A percentile compares a stretch with the other conserved stretches of the same genome.
phyloP scores from a whole-genome alignment of 1,284 basidiomycete genomes.

The Mycosarcoma mackinlayi region DNA sequence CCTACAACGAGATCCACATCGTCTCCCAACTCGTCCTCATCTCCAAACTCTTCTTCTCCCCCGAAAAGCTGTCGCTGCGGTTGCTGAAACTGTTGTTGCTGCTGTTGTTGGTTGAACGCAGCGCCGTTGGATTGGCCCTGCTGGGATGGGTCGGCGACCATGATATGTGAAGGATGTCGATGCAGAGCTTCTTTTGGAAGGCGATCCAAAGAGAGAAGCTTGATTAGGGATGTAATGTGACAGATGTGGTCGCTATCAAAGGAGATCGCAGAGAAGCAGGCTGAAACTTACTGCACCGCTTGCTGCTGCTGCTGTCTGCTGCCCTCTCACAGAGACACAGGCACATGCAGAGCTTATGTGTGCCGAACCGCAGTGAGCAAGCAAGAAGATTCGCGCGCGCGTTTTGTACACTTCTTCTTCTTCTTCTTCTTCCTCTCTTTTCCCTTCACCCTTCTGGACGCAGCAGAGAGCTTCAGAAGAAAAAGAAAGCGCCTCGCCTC shows the following conservation, averaged over 20 bases:
- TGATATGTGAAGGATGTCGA: constrained; percentile 10
- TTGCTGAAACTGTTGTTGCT: constrained; percentile 46
- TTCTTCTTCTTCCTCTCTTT: too few relatives aligned
- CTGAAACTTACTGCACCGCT: neutral
- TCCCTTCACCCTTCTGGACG: too few relatives aligned
- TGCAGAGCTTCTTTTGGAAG: constrained; percentile 37
- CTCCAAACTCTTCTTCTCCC: constrained; percentile 52
- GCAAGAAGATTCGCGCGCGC: too few relatives aligned
- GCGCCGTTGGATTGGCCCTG: constrained; percentile 39
- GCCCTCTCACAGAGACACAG: constrained; percentile 2
- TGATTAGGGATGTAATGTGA: constrained; percentile 9
- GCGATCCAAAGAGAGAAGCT: constrained; percentile 39
- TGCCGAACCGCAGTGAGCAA: too few relatives aligned
- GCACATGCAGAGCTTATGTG: too few relatives aligned
- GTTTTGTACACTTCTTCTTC: too few relatives aligned
- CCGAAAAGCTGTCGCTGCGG: constrained; percentile 53
- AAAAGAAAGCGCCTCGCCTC: too few relatives aligned
- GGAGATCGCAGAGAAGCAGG: neutral
- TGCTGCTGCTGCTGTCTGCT: neutral
- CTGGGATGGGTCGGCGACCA: constrained; percentile 38
- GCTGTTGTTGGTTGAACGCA: constrained; percentile 31
- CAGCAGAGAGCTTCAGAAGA: too few relatives aligned
- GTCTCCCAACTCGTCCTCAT: constrained; percentile 55
- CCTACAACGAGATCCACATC: constrained; percentile 55
- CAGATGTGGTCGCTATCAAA: constrained; percentile 7